Evolutionary conservation across 2,329 filamentous ascomycete genomes (phyloP), one percentile per base, ranked within the genome.

Genomic region (Fusarium kyushuense): DNA sequence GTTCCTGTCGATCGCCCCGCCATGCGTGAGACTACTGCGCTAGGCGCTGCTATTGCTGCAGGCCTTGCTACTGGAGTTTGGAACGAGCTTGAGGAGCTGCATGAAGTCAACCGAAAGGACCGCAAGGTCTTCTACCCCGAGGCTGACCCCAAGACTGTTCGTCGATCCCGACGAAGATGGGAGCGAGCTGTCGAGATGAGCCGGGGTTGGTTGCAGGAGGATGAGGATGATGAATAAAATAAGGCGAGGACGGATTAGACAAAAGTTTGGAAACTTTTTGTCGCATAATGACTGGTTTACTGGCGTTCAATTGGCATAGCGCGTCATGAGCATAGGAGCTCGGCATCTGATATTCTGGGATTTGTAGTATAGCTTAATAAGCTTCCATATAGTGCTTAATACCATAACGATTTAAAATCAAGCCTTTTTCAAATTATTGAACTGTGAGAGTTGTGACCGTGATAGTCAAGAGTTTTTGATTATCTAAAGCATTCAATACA

Each of bases 21-120:
- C 57, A 97, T 97, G 94, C 90, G 92, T 58, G 94, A 97, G 82
- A 96, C 93, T 6, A 97, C 94, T 2, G 91, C 93, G 1, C 86
- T 97, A 3, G 94, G 94, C 27, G 93, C 94, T 16, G 94, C 94
- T 47, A 95, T 97, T 72, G 93, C 94, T 17, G 94, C 94, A 11
- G 94, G 92, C n/a, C 89, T 97, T 62, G 93, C 93, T 11, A 88
- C 92, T 14, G 90, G 87, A 43, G 87, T 95, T 33, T 97, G 93
- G 92, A 86, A 87, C 66, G 86, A 88, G 74, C 88, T 96, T 58
- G 86, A 89, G 29, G 92, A 95, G 72, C 81, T 97, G 32, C 88
- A 88, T 71, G 83, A 89, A 63, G 89, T 96, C 77, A 93, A 93
- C 78, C 88, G 86, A 61, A 84, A 86, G 53, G 91, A 90, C 51